These are phyloP conservation scores for Boletus sensibilis DNA, from an alignment of 768 basidiomycete genomes.

Conservation along the genomic window DNA sequence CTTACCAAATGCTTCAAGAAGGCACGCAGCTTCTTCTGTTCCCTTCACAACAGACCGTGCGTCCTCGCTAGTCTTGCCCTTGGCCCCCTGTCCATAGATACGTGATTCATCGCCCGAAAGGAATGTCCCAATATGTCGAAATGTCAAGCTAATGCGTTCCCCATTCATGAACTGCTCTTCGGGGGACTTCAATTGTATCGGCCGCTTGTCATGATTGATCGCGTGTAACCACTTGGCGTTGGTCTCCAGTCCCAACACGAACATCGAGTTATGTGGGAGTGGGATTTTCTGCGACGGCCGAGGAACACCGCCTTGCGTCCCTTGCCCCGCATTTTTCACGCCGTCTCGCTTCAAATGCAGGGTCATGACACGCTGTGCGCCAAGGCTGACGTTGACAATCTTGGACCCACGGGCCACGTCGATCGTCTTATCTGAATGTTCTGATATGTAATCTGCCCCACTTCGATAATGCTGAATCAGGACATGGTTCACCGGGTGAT, in stretches of 20 bases:
- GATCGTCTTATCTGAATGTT: constrained; percentile 85
- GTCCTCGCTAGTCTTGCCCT: constrained; percentile 53
- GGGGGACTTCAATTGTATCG: constrained; percentile 46
- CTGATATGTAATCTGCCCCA: constrained; percentile 80
- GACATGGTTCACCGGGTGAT: constrained; percentile 78
- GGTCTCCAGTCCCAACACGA: constrained; percentile 72
- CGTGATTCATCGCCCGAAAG: constrained; percentile 46
- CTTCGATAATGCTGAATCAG: constrained; percentile 79
- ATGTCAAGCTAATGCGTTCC: constrained; percentile 76
- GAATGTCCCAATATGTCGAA: constrained; percentile 77
- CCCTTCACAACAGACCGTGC: constrained; percentile 57
- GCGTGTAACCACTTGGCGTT: constrained; percentile 76
- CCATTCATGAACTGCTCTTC: constrained; percentile 57
- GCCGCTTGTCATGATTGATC: constrained; percentile 75
- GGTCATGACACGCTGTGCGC: constrained; percentile 75
- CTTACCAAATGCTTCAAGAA: constrained; percentile 66
- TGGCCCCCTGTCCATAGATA: constrained; percentile 77
- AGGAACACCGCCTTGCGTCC: constrained; percentile 24
- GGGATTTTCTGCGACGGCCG: constrained; percentile 60
- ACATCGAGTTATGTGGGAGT: constrained; percentile 80
- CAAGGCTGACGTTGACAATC: constrained; percentile 80
- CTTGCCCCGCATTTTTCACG: constrained; percentile 13
- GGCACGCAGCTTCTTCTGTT: constrained; percentile 42
- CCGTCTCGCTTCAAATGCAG: constrained; percentile 64
- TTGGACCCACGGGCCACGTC: constrained; percentile 72